Evolutionary conservation across 495 filamentous ascomycete species (phyloP), one percentile per base, ranked within the genome.

Genomic region (Hypoxylon fragiforme): DNA sequence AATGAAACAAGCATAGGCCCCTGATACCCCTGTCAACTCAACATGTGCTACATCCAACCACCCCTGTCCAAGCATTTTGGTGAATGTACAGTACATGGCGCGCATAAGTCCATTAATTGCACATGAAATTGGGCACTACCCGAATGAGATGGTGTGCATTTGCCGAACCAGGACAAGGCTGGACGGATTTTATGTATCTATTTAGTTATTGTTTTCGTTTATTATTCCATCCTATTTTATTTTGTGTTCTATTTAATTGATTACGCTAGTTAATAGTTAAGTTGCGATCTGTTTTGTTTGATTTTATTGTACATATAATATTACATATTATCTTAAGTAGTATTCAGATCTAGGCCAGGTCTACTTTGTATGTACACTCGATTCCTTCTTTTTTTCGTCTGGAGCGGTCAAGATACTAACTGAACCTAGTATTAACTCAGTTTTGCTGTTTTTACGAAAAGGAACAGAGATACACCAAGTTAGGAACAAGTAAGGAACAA

Each of bases 1-100:
- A 62, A 56, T 62, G 58, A 62, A 62, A 62, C 58, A 62, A 56
- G 58, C 58, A 44, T 62, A 62, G 52, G 58, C 58, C 58, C 57
- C 58, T 52, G 43, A 44, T 31, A 56, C 47, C 58, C 58, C 52
- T 62, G 58, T 57, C 58, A 48, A 36, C 56, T 52, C 58, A 56
- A 43, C 58, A 62, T 62, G 58, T 62, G 58, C 58, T 62, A 56
- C 58, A 62, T 52, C 26, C 26, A n/a, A 8, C 52, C n/a, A n/a
- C n/a, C 58, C 58, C 38, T 51, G 52, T 52, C 44, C 31, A 56
- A 45, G 55, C 47, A 62, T 56, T 32, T 42, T 26, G 37, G 39
- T 20, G 21, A 31, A 62, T 62, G 58, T 62, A 62, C 52, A 39
- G 52, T 62, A 62, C 58, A 52, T 62, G 42, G 22, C 36, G 8